Conservation (phyloP, 768 basidiomycete species). For the Mycena sanguinolenta region DNA sequence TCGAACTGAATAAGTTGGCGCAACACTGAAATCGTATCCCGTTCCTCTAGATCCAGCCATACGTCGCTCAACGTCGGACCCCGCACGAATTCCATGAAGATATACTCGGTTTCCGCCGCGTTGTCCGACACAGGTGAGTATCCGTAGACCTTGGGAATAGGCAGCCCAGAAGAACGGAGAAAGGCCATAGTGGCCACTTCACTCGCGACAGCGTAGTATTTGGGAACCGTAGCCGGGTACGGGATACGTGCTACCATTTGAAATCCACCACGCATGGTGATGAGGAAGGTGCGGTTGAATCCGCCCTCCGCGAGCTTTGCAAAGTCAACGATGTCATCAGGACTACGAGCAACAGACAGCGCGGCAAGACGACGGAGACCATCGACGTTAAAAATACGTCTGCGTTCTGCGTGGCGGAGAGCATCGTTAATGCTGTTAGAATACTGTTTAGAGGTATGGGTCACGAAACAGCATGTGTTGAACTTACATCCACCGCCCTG, state of each 20-base stretch:
- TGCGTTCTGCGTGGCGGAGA: conserved; percentile 63
- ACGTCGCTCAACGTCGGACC: conserved; percentile 58
- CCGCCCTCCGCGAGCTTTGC: conserved; percentile 63
- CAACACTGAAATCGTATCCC: conserved; percentile 55
- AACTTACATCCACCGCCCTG: too few species aligned
- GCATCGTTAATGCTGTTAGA: conserved; percentile 57
- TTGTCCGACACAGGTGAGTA: conserved; percentile 58
- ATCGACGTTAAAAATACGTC: conserved; percentile 54
- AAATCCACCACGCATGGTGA: conserved; percentile 52
- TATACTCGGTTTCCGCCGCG: conserved; percentile 57
- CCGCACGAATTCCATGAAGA: conserved; percentile 59
- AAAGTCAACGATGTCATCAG: conserved; percentile 52
- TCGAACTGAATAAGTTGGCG: conserved; percentile 63
- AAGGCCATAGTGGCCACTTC: conserved; percentile 62
- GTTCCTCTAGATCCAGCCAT: conserved; percentile 53
- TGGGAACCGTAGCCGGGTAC: conserved; percentile 52
- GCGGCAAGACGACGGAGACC: conserved; percentile 61
- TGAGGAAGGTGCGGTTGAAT: conserved; percentile 55
- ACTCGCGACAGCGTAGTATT: conserved; percentile 56
- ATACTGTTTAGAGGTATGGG: too few species aligned
- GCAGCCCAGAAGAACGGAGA: conserved; percentile 53
- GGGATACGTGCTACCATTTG: conserved; percentile 59
- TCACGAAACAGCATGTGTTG: too few species aligned
- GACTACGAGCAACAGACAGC: conserved; percentile 53
- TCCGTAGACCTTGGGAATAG: conserved; percentile 56